Conservation (phyloP, 495 filamentous ascomycete species). For the Xylaria cubensis region DNA sequence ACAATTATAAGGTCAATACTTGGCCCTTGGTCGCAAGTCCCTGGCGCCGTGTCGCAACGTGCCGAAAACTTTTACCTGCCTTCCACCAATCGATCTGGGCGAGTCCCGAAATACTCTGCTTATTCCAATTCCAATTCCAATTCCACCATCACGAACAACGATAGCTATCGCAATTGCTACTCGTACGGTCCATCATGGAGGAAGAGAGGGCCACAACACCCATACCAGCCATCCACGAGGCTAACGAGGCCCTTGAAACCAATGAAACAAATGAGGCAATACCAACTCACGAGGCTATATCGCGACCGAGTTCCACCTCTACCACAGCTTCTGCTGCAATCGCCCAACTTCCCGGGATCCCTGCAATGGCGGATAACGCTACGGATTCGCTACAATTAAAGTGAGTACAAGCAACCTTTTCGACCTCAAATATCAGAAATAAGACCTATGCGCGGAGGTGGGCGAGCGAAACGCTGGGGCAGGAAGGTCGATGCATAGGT, state of each 20-base stretch:
- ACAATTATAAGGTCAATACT: neutral
- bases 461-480: neutral
- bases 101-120: conserved; percentile 28
- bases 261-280: conserved; percentile 29
- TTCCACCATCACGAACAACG: conserved; percentile 27
- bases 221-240: conserved; percentile 33
- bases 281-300: conserved; percentile 53
- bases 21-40: neutral
- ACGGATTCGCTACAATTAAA: conserved; percentile 68
- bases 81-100: neutral
- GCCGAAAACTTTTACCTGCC: neutral
- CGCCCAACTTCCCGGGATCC: conserved; percentile 63
- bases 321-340: conserved; percentile 47
- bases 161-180: neutral
- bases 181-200: conserved; percentile 45
- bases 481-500: conserved; percentile 1
- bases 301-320: conserved; percentile 57
- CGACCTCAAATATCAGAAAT: neutral
- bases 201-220: conserved; percentile 42
- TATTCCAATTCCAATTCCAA: conserved; percentile 30
- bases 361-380: conserved; percentile 67
- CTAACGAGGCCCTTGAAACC: neutral
- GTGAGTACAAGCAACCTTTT: conserved; percentile 52
- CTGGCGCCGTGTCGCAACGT: neutral
- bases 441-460: neutral